Conservation (phyloP, 306 rosid genomes). For the Luffa acutangula region DNA sequence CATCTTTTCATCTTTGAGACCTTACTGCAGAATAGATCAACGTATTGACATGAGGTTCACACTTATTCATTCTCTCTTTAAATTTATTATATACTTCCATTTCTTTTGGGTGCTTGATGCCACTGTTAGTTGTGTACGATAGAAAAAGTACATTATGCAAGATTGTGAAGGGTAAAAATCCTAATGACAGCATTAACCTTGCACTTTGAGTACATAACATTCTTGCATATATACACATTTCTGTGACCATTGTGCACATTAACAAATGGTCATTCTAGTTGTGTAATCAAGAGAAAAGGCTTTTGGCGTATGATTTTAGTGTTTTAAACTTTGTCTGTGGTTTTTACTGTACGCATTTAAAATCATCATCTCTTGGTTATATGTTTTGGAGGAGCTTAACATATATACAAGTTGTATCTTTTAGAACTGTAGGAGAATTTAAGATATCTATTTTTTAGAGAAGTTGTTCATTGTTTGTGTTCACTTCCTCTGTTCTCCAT, state of each 20-base stretch:
- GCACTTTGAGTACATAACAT: neutral
- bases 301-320: neutral
- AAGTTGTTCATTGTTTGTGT: neutral
- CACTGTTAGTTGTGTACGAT: neutral
- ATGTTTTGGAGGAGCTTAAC: neutral
- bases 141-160: neutral
- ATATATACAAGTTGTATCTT: neutral
- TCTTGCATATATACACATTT: neutral
- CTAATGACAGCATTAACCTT: neutral
- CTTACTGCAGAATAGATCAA: conserved; percentile 80
- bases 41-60: conserved; percentile 80
- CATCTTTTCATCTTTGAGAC: conserved; percentile 96
- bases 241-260: neutral
- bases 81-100: neutral
- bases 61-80: neutral
- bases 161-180: neutral
- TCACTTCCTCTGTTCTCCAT: neutral
- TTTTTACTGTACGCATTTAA: neutral
- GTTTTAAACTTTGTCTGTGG: neutral
- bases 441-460: neutral
- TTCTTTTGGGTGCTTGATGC: neutral
- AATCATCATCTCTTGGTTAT: neutral
- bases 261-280: neutral
- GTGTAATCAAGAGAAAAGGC: neutral
- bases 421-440: neutral